phyloP scores from a whole-genome alignment of 805 yeast species.

The Wickerhamiella nectarea region DNA sequence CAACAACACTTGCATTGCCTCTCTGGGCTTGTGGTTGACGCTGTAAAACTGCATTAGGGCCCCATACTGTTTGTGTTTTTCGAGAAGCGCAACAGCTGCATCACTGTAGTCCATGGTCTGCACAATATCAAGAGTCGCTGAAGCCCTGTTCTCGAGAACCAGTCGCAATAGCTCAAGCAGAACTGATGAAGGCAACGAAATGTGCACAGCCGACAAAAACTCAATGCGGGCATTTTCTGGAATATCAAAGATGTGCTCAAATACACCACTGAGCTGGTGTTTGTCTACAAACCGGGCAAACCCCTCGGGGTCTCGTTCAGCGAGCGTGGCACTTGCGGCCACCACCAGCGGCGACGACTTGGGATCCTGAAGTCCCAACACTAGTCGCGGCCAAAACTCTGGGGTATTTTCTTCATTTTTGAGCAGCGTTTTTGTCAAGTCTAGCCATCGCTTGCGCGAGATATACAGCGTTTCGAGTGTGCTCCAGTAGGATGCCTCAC shows the following conservation, averaged over 20 bases:
- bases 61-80: not conserved
- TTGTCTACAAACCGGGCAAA: too few species aligned
- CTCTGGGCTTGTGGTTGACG: not conserved
- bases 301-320: too few species aligned
- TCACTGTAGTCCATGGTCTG: not conserved
- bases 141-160: not conserved
- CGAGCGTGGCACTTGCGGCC: too few species aligned
- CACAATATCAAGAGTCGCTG: not conserved
- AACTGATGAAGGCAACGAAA: not conserved
- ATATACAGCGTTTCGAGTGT: conserved; percentile 47
- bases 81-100: not conserved
- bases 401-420: not conserved
- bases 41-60: not conserved
- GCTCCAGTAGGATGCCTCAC: conserved; percentile 40
- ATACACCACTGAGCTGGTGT: too few species aligned
- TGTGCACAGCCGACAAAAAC: too few species aligned
- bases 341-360: too few species aligned
- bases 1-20: not conserved
- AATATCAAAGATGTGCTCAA: too few species aligned
- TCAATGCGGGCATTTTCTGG: too few species aligned
- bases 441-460: conserved; percentile 4
- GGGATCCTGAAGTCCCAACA: not conserved
- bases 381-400: not conserved
- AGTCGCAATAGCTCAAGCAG: not conserved
- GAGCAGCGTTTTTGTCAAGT: conserved; percentile 3